Conservation (phyloP, 768 basidiomycete species). For the Rhodotorula diobovata region DNA sequence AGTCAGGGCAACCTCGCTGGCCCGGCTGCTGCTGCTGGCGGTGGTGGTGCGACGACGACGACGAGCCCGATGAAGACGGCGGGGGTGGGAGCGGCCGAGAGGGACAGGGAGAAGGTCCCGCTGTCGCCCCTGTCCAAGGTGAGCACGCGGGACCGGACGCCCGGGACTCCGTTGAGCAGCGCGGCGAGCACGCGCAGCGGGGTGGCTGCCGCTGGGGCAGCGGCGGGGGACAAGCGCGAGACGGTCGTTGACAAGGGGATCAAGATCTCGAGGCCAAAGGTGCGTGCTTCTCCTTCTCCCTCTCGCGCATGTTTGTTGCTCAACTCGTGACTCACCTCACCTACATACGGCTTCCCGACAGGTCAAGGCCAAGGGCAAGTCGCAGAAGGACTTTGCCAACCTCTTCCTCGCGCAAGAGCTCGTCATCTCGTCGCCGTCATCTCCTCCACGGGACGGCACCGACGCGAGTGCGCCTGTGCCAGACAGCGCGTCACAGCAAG, state of each 20-base stretch:
- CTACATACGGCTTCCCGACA: neutral
- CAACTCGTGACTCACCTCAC: neutral
- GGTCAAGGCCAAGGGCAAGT: constrained; percentile 35
- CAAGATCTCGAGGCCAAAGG: neutral
- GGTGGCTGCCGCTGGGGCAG: neutral
- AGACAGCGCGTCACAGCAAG: constrained; percentile 2
- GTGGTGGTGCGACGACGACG: neutral
- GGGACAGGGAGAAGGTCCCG: no score
- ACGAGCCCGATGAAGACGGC: neutral
- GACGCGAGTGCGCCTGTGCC: neutral
- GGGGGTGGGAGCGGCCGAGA: no score
- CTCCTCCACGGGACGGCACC: neutral
- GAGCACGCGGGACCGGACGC: no score
- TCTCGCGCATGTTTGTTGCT: neutral
- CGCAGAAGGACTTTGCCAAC: constrained; percentile 32
- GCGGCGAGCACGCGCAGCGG: neutral
- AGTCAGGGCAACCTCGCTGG: no score
- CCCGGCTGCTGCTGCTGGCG: no score
- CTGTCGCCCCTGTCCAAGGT: no score
- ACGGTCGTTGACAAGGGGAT: neutral
- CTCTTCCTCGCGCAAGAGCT: constrained; percentile 45
- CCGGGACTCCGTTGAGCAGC: neutral
- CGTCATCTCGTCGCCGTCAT: constrained; percentile 13
- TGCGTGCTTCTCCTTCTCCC: neutral
- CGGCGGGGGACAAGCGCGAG: neutral